Base-by-base conservation (phyloP, 768 basidiomycete genomes). In the Pleurotus sapidus region DNA sequence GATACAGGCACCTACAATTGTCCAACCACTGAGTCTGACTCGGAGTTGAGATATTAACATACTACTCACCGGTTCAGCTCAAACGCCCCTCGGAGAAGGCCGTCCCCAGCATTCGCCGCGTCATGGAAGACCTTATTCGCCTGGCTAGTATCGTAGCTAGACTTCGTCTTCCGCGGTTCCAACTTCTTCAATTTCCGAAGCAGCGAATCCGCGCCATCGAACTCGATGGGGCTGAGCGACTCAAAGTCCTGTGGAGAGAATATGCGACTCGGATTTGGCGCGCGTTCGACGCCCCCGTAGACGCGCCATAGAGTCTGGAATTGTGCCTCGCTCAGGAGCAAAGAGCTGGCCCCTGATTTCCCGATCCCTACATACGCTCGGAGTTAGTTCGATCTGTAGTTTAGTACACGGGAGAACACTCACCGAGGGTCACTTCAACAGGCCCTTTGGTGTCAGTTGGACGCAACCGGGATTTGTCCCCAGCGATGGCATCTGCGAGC, bases 181-280 rank as follows among this genome's bases (percentile, higher is more conserved):
- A 54, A 6, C 37, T 37, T 17, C 14, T 11, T 11, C 18, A 54
- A n/a, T 18, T 54, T 54, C 20, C 39, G 37, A 8, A 8, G 34
- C 15, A 54, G 20, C 18, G 39, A 15, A 5, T 54, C 51, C 1
- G 51, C 37, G 14, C 14, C 17, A 18, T 42, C 23, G 24, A 54
- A 54, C 15, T n/a, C 15, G 37, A 54, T 15, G n/a, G 51, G 51
- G 51, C 51, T 54, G 17, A 54, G n/a, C 5, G 51, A 54, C 37
- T 54, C 51, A 2, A 54, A 54, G 39, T 54, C 51, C 37, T 11
- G 39, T n/a, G 39, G 39, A 11, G 12, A 23, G 14, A 18, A 54
- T 2, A n/a, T 7, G 6, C 42, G n/a, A 2, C 14, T 17, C 8
- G 15, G 34, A 5, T 12, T 18, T 14, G 51, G 49, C 15, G 11